Evolutionary conservation across 257 asterid species (phyloP).

Genomic region (Lycium barbarum): DNA sequence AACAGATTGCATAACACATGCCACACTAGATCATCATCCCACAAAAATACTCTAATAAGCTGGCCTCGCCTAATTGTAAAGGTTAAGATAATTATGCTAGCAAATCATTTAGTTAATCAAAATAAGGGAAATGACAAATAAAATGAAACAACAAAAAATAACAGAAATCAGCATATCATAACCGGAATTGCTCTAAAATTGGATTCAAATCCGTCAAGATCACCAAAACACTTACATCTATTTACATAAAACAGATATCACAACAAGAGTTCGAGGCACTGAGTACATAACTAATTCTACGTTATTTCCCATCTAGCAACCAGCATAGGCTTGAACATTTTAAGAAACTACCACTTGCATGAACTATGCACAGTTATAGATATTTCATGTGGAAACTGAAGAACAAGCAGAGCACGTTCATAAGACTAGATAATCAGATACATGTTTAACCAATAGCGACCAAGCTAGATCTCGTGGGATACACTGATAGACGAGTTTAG

Average conservation of each 20-base stretch:
- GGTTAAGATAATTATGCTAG: background rate
- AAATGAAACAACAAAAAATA: background rate
- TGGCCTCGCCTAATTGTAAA: background rate
- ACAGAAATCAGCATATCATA: background rate
- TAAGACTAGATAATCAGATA: constrained; percentile 1
- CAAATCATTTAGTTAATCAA: background rate
- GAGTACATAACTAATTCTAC: background rate
- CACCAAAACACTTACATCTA: background rate
- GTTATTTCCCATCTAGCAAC: background rate
- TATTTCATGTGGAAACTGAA: constrained; percentile 12
- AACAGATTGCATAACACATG: background rate
- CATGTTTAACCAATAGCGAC: background rate
- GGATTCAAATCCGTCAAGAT: background rate
- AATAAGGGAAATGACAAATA: background rate
- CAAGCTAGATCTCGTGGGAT: background rate
- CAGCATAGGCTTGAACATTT: constrained; percentile 3
- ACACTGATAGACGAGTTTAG: background rate
- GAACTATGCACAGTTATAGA: constrained; percentile 16
- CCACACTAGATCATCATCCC: background rate
- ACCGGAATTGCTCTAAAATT: background rate
- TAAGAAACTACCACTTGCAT: constrained; percentile 21
- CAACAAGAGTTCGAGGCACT: background rate
- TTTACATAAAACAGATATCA: background rate
- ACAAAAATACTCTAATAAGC: background rate
- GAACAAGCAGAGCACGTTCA: constrained; percentile 17